These are phyloP conservation scores for Apodospora peruviana DNA, from an alignment of 495 filamentous ascomycete species.

Conservation along the genomic window DNA sequence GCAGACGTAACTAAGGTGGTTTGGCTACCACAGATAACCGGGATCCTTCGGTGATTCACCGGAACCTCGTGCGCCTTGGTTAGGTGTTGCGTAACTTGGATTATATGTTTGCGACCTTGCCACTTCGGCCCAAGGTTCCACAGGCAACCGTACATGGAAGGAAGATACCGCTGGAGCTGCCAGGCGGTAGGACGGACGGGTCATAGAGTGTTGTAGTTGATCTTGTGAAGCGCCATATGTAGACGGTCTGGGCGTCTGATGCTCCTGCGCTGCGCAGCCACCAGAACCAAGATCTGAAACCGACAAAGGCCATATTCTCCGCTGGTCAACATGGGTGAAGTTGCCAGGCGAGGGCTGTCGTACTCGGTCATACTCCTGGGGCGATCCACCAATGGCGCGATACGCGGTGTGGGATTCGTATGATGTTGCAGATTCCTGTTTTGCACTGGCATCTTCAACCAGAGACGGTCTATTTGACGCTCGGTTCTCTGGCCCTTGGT, in stretches of 20 bases:
- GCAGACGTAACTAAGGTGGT: no score
- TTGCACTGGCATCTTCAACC: no score
- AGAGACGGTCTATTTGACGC: no score
- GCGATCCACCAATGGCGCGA: no score
- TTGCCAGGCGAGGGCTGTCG: not conserved
- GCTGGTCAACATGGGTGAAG: not conserved
- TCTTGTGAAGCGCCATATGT: no score
- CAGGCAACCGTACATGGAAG: not conserved
- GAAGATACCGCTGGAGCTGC: no score
- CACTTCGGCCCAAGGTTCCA: not conserved
- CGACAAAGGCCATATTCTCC: not conserved
- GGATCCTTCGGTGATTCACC: not conserved
- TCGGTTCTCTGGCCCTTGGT: slow-evolving; percentile 15
- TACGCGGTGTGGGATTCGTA: no score
- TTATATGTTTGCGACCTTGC: not conserved
- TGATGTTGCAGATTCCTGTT: no score
- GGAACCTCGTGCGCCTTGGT: not conserved
- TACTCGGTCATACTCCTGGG: not conserved
- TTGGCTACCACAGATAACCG: not conserved
- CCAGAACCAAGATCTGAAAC: not conserved
- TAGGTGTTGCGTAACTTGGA: not conserved
- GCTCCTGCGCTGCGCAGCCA: not conserved
- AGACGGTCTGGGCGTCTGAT: no score
- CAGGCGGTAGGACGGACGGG: no score
- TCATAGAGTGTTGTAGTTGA: no score